Percentiles rank a stretch among this genome's conserved stretches.
phyloP scores from a whole-genome alignment of 2,329 filamentous ascomycete species.

The Madurella fahalii region DNA sequence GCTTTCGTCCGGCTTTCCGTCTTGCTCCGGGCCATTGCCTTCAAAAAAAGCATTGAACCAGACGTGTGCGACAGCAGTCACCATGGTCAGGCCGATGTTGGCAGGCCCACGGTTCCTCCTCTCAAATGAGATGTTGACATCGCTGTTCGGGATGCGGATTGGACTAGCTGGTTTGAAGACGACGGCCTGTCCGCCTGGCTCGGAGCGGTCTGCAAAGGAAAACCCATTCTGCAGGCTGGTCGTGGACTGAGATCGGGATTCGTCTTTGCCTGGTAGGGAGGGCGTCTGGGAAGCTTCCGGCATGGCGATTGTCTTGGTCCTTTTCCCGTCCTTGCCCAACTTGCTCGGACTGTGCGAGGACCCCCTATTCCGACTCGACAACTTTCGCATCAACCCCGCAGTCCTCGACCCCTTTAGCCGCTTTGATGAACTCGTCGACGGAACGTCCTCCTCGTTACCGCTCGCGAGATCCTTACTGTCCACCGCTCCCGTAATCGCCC shows the following conservation, averaged over 20 bases:
- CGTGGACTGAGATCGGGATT: slow-evolving; percentile 14
- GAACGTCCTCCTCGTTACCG: slow-evolving; percentile 25
- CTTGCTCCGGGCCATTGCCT: slow-evolving; percentile 66
- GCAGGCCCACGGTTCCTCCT: slow-evolving; percentile 75
- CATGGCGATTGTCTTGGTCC: slow-evolving; percentile 31
- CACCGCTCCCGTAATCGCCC: slow-evolving; percentile 22
- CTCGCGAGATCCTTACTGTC: slow-evolving; percentile 8
- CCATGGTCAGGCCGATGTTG: slow-evolving; percentile 78
- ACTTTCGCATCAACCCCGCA: slow-evolving; percentile 21
- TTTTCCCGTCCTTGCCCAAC: slow-evolving; percentile 11
- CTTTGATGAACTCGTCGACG: slow-evolving; percentile 22
- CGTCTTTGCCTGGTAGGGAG: slow-evolving; percentile 2
- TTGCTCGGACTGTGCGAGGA: slow-evolving; percentile 21
- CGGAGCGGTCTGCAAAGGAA: slow-evolving; percentile 35
- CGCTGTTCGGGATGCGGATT: slow-evolving; percentile 71
- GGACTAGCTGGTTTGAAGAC: slow-evolving; percentile 70
- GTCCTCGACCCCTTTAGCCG: slow-evolving; percentile 17
- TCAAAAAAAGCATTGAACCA: slow-evolving; percentile 98
- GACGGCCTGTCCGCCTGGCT: slow-evolving; percentile 65
- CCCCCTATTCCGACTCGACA: slow-evolving; percentile 20
- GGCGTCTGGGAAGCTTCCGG: slow-evolving; percentile 16
- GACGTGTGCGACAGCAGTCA: slow-evolving; percentile 87
- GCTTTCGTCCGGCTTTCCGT: slow-evolving; percentile 61
- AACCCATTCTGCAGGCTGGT: slow-evolving; percentile 13
- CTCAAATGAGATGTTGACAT: slow-evolving; percentile 88